Evolutionary conservation across 192 early-diverging fungal species (phyloP).

Genomic region (Dissophora globulifera): DNA sequence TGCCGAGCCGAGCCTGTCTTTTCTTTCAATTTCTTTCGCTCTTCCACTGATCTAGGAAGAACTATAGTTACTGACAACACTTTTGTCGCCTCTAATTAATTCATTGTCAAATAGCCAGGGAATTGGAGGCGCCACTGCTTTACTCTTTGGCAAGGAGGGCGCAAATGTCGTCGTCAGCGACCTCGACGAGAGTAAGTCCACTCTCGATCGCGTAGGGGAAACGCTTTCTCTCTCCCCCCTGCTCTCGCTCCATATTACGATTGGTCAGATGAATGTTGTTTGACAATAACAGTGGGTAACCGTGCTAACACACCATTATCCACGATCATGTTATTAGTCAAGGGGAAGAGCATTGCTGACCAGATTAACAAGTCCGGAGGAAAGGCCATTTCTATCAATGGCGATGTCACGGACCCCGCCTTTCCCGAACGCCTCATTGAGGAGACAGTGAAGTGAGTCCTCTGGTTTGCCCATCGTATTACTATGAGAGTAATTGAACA

Average conservation of each 20-base stretch:
- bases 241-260: background rate
- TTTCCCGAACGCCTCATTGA: conserved; percentile 68
- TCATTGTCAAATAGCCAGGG: conserved; percentile 64
- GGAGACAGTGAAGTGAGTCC: conserved; percentile 63
- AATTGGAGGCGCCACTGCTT: conserved; percentile 90
- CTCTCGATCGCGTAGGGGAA: background rate
- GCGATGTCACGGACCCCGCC: conserved; percentile 64
- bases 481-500: too few species aligned
- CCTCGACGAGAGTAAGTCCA: conserved; percentile 70
- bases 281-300: too few species aligned
- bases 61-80: too few species aligned
- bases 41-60: too few species aligned
- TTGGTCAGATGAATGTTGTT: too few species aligned
- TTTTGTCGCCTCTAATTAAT: background rate
- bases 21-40: too few species aligned
- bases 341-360: conserved; percentile 82
- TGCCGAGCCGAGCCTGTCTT: conserved; percentile 5
- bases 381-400: conserved; percentile 84
- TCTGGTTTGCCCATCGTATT: too few species aligned
- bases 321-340: too few species aligned
- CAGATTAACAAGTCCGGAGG: conserved; percentile 86
- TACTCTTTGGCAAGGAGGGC: conserved; percentile 87
- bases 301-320: too few species aligned
- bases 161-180: conserved; percentile 95
- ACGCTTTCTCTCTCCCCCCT: background rate